Conservation (phyloP, 345 rosid genomes). For the Rhizophora mangle region DNA sequence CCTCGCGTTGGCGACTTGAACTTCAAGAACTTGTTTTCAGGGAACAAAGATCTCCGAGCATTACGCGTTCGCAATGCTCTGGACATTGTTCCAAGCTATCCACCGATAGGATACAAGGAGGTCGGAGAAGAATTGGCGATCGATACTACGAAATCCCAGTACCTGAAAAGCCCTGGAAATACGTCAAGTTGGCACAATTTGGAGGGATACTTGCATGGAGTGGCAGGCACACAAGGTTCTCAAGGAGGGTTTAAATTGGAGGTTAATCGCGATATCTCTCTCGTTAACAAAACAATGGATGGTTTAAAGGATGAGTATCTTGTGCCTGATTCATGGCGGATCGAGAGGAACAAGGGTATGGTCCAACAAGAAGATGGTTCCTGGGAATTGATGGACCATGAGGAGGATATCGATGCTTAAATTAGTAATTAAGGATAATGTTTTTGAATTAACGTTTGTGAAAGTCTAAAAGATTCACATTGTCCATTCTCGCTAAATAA, state of each 20-base stretch:
- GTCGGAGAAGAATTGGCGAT: slow-evolving; percentile 64
- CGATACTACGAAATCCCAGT: slow-evolving; percentile 54
- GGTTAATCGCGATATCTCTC: slow-evolving; percentile 52
- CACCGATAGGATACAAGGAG: slow-evolving; percentile 53
- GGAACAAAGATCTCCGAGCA: background rate
- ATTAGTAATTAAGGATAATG: no score
- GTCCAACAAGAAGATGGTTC: slow-evolving; percentile 67
- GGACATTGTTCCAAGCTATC: slow-evolving; percentile 68
- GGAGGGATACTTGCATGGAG: slow-evolving; percentile 74
- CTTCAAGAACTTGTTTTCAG: slow-evolving; percentile 1
- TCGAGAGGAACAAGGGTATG: slow-evolving; percentile 63
- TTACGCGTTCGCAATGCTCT: slow-evolving; percentile 35
- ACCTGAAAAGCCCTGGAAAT: slow-evolving; percentile 59
- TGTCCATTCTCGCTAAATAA: no score
- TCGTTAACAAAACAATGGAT: slow-evolving; percentile 57
- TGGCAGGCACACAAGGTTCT: slow-evolving; percentile 67
- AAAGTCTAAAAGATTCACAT: no score
- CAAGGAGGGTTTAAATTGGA: slow-evolving; percentile 54
- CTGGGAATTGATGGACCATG: slow-evolving; percentile 74
- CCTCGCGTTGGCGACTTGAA: slow-evolving; percentile 12
- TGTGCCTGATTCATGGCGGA: slow-evolving; percentile 58
- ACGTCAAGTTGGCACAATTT: slow-evolving; percentile 47
- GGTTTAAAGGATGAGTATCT: slow-evolving; percentile 52
- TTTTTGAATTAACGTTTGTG: no score
- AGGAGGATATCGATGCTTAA: slow-evolving; percentile 30